Conservation (phyloP, 2,329 filamentous ascomycete species). For the Fusarium neocosmosporiellum region DNA sequence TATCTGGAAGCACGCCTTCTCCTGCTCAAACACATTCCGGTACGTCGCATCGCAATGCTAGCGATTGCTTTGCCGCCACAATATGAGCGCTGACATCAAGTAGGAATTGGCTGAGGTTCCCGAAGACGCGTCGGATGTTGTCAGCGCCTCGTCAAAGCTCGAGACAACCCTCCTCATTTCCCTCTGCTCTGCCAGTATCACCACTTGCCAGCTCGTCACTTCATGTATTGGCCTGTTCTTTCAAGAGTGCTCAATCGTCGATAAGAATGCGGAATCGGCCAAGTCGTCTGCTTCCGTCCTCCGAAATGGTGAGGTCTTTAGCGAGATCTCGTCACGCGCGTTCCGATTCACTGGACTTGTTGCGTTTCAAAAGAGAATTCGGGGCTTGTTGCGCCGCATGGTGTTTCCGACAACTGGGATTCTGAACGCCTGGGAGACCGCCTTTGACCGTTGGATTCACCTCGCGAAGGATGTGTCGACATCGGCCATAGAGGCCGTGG, state of each 20-base stretch:
- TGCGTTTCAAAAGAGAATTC: slow-evolving; percentile 75
- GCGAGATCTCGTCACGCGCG: slow-evolving; percentile 70
- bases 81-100: slow-evolving; percentile 20
- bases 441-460: slow-evolving; percentile 73
- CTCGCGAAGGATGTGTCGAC: slow-evolving; percentile 72
- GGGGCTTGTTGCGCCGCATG: slow-evolving; percentile 69
- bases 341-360: slow-evolving; percentile 77
- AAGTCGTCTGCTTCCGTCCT: slow-evolving; percentile 65
- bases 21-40: slow-evolving; percentile 62
- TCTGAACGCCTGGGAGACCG: slow-evolving; percentile 73
- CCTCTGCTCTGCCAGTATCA: slow-evolving; percentile 73
- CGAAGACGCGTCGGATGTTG: slow-evolving; percentile 66
- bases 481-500: slow-evolving; percentile 60
- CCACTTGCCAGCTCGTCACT: slow-evolving; percentile 73
- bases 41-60: slow-evolving; percentile 44
- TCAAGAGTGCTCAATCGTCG: slow-evolving; percentile 69
- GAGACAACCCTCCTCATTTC: slow-evolving; percentile 73
- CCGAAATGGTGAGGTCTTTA: slow-evolving; percentile 70
- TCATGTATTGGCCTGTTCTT: slow-evolving; percentile 70
- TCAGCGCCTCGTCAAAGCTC: slow-evolving; percentile 63
- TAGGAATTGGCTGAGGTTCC: slow-evolving; percentile 67
- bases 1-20: slow-evolving; percentile 67
- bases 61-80: not conserved
- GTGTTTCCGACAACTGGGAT: slow-evolving; percentile 74
- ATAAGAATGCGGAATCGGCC: slow-evolving; percentile 60